phyloP scores from a whole-genome alignment of 805 yeast species.

The Saturnispora galanensis region DNA sequence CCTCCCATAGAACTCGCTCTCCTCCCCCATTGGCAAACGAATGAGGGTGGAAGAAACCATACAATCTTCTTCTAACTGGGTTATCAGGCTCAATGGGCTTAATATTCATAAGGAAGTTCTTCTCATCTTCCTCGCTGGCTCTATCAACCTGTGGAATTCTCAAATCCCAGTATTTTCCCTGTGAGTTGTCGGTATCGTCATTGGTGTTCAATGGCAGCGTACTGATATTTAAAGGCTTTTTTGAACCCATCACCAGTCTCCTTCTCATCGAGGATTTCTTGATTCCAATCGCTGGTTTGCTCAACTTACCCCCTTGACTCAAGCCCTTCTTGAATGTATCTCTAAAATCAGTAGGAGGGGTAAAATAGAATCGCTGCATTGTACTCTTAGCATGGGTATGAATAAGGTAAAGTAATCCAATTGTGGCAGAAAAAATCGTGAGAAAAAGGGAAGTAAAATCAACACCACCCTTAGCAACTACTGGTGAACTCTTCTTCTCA shows the following conservation, averaged over 20 bases:
- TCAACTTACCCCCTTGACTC: conserved; percentile 14
- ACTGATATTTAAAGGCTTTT: conserved; percentile 26
- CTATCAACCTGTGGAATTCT: conserved; percentile 23
- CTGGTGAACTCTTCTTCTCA: background rate
- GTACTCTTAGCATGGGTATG: conserved; percentile 9
- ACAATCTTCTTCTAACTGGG: conserved; percentile 35
- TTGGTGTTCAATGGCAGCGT: conserved; percentile 24
- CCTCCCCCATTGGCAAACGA: conserved; percentile 99
- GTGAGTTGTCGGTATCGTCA: conserved; percentile 9
- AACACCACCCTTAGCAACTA: background rate
- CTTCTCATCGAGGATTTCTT: conserved; percentile 22
- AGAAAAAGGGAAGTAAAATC: background rate
- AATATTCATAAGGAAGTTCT: conserved; percentile 15
- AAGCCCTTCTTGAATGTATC: conserved; percentile 18
- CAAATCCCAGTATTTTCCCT: conserved; percentile 13
- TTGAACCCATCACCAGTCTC: conserved; percentile 24
- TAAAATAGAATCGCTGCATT: conserved; percentile 16
- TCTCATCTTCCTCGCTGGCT: conserved; percentile 11
- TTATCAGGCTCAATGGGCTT: conserved; percentile 25
- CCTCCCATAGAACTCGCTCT: conserved; percentile 93
- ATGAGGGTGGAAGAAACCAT: conserved; percentile 91
- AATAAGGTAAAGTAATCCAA: background rate
- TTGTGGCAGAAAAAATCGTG: background rate
- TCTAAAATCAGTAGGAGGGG: conserved; percentile 24
- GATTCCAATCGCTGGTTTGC: conserved; percentile 18